phyloP scores from a whole-genome alignment of 768 basidiomycete species.

The Suillus cothurnatus region DNA sequence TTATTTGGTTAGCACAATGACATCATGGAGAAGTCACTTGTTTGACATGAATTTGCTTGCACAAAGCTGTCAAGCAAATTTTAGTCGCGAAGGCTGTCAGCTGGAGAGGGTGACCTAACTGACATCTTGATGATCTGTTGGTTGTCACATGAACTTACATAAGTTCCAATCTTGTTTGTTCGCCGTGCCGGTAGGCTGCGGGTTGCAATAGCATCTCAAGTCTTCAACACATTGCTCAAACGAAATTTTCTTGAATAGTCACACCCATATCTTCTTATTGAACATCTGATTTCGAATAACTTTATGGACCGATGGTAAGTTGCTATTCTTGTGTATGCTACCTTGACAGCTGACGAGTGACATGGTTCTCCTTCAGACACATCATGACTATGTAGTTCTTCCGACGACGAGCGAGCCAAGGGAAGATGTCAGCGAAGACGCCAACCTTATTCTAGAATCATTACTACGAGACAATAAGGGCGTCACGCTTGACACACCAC shows the following conservation, averaged over 20 bases:
- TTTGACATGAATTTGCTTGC: background rate
- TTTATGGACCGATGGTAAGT: slow-evolving; percentile 7
- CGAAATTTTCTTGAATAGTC: background rate
- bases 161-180: no score
- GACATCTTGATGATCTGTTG: no score
- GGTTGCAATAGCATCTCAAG: background rate
- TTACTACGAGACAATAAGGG: slow-evolving; percentile 23
- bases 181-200: no score
- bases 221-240: background rate
- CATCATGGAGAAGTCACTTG: background rate
- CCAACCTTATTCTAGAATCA: slow-evolving; percentile 6
- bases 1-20: background rate
- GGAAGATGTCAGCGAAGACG: background rate
- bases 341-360: background rate
- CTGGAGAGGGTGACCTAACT: no score
- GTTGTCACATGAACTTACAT: background rate
- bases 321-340: slow-evolving; percentile 44
- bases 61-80: background rate
- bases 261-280: background rate
- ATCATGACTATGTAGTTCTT: slow-evolving; percentile 14
- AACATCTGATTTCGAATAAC: slow-evolving; percentile 6
- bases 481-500: slow-evolving; percentile 22
- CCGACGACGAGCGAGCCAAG: background rate
- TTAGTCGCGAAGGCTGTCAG: background rate
- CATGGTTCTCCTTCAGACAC: slow-evolving; percentile 78